phyloP scores from a whole-genome alignment of 2,329 filamentous ascomycete genomes.

The Lachnellula cervina region DNA sequence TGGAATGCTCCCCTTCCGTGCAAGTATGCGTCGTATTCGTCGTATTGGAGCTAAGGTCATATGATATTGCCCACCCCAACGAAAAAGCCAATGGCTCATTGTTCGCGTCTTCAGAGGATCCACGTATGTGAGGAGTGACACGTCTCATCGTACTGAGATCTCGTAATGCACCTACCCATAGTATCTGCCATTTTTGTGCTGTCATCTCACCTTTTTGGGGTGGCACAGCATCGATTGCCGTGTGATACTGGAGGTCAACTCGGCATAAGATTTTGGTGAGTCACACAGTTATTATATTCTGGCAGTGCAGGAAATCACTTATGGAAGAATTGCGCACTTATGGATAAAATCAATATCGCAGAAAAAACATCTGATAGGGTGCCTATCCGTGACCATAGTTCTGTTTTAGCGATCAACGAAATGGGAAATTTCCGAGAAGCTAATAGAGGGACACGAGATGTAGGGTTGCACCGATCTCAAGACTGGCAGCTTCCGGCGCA shows the following conservation, averaged over 20 bases:
- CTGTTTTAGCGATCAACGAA: background rate
- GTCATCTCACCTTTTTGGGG: slow-evolving; percentile 1
- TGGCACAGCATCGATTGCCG: background rate
- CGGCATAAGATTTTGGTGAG: background rate
- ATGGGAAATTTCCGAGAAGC: background rate
- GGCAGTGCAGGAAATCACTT: background rate
- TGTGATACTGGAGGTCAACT: background rate
- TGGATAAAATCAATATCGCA: background rate
- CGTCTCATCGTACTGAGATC: slow-evolving; percentile 18
- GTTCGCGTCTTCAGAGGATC: slow-evolving; percentile 1
- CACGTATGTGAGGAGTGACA: slow-evolving; percentile 14
- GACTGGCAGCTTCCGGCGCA: slow-evolving; percentile 13
- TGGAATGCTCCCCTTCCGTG: background rate
- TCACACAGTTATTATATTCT: background rate
- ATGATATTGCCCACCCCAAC: background rate
- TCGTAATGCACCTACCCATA: slow-evolving; percentile 6
- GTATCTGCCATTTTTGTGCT: slow-evolving; percentile 1
- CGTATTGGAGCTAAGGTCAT: background rate
- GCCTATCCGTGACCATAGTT: background rate
- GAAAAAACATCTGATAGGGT: background rate
- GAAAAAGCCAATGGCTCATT: background rate
- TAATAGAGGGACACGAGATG: background rate
- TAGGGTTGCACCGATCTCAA: background rate
- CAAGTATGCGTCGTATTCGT: background rate
- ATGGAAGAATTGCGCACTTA: background rate